Percentiles rank a stretch among this genome's conserved stretches.
These are phyloP conservation scores for Mortierella sp. DNA, from an alignment of 371 early-diverging fungal species.

Conservation along the genomic window DNA sequence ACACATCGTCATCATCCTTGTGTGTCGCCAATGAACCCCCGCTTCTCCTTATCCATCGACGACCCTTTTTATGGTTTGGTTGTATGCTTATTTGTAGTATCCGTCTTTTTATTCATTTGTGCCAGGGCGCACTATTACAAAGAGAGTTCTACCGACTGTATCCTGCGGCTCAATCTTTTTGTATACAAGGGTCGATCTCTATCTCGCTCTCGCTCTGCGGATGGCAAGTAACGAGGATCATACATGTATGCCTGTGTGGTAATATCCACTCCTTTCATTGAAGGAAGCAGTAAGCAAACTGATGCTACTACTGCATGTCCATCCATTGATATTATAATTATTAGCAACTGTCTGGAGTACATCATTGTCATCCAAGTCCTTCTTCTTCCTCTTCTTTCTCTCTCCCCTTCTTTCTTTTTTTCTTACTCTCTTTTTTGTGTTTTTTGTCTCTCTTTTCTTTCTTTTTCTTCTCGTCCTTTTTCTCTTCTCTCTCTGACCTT, in stretches of 20 bases:
- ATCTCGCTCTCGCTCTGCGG: background rate
- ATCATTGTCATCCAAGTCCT: background rate
- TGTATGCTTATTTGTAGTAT: background rate
- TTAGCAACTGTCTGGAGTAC: background rate
- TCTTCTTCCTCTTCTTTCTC: too few species aligned
- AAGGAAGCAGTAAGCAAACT: background rate
- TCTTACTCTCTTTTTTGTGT: background rate
- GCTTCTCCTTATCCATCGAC: background rate
- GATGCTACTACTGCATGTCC: background rate
- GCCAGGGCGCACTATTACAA: background rate
- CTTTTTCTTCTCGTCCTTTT: background rate
- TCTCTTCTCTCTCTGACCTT: background rate
- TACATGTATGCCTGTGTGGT: background rate
- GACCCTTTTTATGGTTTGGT: background rate
- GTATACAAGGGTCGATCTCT: background rate
- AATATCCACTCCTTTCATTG: background rate
- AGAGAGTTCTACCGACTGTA: background rate
- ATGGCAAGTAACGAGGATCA: conserved; percentile 1
- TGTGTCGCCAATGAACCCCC: background rate
- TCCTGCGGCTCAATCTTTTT: background rate
- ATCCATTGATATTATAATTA: background rate
- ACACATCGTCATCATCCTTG: background rate
- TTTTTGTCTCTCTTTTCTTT: too few species aligned
- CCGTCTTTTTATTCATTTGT: background rate
- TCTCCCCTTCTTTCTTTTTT: background rate